phyloP scores from a whole-genome alignment of 2,329 filamentous ascomycete genomes.

The Aureobasidium leucospermi region DNA sequence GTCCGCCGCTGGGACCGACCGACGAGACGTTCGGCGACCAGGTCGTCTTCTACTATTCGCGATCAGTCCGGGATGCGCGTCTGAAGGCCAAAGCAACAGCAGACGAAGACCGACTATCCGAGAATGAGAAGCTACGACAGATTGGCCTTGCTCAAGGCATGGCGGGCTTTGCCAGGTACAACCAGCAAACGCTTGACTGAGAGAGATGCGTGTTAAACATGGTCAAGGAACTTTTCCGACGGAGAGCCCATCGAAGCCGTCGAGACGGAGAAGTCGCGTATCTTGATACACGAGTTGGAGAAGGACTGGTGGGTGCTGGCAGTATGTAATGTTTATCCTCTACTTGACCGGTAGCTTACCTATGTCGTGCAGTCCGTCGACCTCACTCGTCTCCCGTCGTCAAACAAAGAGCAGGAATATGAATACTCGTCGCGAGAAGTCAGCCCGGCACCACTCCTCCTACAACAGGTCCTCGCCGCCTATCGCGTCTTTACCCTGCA shows the following conservation, averaged over 20 bases:
- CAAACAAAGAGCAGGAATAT: constrained; percentile 16
- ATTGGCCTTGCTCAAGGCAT: constrained; percentile 96
- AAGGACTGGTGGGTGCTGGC: constrained; percentile 92
- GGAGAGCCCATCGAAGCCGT: constrained; percentile 72
- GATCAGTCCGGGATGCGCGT: constrained; percentile 25
- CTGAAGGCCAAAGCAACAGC: constrained; percentile 18
- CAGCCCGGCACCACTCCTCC: constrained; percentile 68
- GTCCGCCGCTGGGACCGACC: constrained; percentile 67
- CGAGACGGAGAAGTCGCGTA: constrained; percentile 82
- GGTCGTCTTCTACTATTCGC: constrained; percentile 85
- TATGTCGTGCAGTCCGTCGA: constrained; percentile 58
- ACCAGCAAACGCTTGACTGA: constrained; percentile 4
- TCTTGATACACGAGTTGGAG: constrained; percentile 82
- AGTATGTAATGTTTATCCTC: constrained; percentile 44
- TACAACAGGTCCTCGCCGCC: constrained; percentile 74
- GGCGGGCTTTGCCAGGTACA: constrained; percentile 73
- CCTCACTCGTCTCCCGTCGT: constrained; percentile 62
- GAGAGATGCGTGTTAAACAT: background rate
- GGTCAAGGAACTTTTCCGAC: constrained; percentile 65
- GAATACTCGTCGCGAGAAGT: constrained; percentile 91
- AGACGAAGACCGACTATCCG: constrained; percentile 34
- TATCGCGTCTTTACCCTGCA: constrained; percentile 82
- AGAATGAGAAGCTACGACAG: constrained; percentile 82
- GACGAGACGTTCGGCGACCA: constrained; percentile 72
- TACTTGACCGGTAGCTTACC: constrained; percentile 14